Base-by-base conservation (phyloP, 1,139 yeast species). In the Candida tropicalis region DNA sequence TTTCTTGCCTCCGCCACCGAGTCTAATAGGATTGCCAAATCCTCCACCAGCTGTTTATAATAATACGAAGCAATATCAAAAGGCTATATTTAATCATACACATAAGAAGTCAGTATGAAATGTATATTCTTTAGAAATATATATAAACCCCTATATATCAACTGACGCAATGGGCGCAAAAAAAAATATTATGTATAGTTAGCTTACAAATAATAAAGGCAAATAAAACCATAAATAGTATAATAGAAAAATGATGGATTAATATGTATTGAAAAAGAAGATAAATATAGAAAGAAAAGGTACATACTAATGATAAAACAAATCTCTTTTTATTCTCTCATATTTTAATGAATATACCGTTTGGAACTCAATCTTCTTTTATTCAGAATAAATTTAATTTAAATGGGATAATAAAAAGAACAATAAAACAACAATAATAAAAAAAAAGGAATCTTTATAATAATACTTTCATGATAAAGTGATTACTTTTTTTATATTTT, bases 1-100 rank as follows among this genome's bases (percentile, higher is more conserved):
- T 9, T 56, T 62, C 35, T 52, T 68, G 25, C 74, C 75, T 3
- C 75, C 75, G 7, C 74, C 74, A 2, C 64, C 66, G 10, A 59
- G 56, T 24, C 43, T 65, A 29, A 41, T 51, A n/a, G 58, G 56
- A 7, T 54, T 66, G 44, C 70, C 73, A 0, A 54, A 60, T 18
- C 73, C 75, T 1, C 73, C 73, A 2, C 69, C 71, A 1, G 59
- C 72, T 15, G 60, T 58, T 9, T 53, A 57, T n/a, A 47, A 62
- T 18, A 51, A 58, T 41, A 55, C 55, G 2, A 55, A 50, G 34
- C 63, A 60, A 29, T 56, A 53, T 40, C 55, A 58, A 29, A 42
- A 45, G 13, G 53, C 62, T 3, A 54, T 60, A 16, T 42, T 43
- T 20, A 43, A 47, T 17, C 53, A 50, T 42, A 49, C 42, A 9